phyloP scores from a whole-genome alignment of 2,329 filamentous ascomycete species.

The Calonectria pauciramosa region DNA sequence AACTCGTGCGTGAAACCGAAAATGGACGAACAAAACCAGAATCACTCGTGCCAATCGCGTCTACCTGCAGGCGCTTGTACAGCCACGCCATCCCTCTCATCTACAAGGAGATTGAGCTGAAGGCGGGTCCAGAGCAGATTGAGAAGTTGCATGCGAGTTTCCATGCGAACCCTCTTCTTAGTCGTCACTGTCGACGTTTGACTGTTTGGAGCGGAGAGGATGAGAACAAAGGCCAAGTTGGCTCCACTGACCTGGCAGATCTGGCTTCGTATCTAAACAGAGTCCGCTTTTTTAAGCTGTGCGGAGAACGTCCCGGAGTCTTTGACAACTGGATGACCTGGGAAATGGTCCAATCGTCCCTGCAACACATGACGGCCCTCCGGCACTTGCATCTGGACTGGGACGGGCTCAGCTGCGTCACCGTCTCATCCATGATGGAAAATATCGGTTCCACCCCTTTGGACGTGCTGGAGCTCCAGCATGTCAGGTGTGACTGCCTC shows the following conservation, averaged over 20 bases:
- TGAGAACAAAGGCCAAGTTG: background rate
- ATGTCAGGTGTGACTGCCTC: too few relatives aligned
- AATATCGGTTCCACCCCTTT: background rate
- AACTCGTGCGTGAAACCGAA: background rate
- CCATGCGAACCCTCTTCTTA: background rate
- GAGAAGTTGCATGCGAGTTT: background rate
- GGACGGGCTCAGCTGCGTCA: too few relatives aligned
- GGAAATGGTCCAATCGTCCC: background rate
- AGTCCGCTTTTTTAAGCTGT: background rate
- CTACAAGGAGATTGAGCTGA: background rate
- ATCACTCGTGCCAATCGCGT: background rate
- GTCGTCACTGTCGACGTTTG: background rate
- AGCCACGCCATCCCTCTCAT: background rate
- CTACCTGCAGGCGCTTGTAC: background rate
- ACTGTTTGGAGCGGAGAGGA: background rate
- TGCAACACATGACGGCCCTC: background rate
- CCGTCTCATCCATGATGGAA: too few relatives aligned
- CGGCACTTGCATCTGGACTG: background rate
- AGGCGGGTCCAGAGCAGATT: background rate
- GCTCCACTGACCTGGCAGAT: background rate
- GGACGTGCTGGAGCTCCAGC: too few relatives aligned
- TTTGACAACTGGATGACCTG: too few relatives aligned
- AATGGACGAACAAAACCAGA: too few relatives aligned
- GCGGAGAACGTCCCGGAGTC: too few relatives aligned
- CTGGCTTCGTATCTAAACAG: background rate